phyloP scores from a whole-genome alignment of 2,329 filamentous ascomycete species.

The Aaosphaeria pasadenensis region DNA sequence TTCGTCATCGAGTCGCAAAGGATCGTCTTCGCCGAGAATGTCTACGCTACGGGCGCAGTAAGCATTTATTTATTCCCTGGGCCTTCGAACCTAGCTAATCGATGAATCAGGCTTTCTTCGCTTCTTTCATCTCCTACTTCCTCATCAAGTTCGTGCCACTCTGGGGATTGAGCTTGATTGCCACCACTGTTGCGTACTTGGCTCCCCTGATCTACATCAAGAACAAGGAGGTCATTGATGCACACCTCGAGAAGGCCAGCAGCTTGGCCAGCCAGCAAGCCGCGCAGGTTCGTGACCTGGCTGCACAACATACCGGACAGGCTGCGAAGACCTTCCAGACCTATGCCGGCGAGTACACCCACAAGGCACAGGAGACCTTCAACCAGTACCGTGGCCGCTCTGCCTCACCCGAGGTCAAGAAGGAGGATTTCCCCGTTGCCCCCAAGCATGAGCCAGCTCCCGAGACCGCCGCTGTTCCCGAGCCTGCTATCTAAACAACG shows the following conservation, averaged over 20 bases:
- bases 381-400: constrained; percentile 38
- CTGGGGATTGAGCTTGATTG: constrained; percentile 61
- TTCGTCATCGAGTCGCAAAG: constrained; percentile 67
- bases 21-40: constrained; percentile 64
- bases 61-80: constrained; percentile 21
- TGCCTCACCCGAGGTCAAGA: constrained; percentile 35
- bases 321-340: constrained; percentile 57
- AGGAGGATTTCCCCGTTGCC: constrained; percentile 28
- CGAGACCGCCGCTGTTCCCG: constrained; percentile 15
- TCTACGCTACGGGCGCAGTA: constrained; percentile 59
- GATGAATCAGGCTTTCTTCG: constrained; percentile 53
- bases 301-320: constrained; percentile 58
- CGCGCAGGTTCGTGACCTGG: constrained; percentile 58
- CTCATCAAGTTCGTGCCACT: constrained; percentile 64
- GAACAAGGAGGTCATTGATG: constrained; percentile 64
- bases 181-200: constrained; percentile 56
- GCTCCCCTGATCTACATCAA: constrained; percentile 61
- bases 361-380: constrained; percentile 56
- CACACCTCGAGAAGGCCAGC: constrained; percentile 54
- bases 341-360: constrained; percentile 59
- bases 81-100: not conserved
- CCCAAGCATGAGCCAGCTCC: constrained; percentile 20
- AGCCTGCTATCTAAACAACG: constrained; percentile 16
- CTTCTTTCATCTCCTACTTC: constrained; percentile 60
- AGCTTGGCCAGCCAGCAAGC: constrained; percentile 57